phyloP scores from a whole-genome alignment of 805 yeast genomes.

The Hanseniaspora mollemarum region DNA sequence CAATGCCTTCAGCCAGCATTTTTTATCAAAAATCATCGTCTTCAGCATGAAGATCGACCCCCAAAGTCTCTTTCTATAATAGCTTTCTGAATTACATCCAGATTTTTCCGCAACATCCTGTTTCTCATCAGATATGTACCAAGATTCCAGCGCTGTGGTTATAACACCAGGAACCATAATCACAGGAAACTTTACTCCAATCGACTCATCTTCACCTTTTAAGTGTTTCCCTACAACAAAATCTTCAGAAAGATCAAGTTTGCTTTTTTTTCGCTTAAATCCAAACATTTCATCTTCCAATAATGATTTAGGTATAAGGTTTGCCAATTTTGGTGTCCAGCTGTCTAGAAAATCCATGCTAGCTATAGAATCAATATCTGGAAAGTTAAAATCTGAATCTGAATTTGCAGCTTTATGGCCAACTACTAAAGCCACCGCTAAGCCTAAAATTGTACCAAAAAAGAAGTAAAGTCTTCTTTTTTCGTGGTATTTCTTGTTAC shows the following conservation, averaged over 20 bases:
- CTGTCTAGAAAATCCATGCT: conserved; percentile 51
- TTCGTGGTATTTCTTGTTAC: conserved; percentile 23
- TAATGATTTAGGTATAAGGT: conserved; percentile 42
- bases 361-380: conserved; percentile 47
- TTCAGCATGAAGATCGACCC: conserved; percentile 92
- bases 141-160: conserved; percentile 86
- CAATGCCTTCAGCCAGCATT: conserved; percentile 87
- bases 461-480: conserved; percentile 50
- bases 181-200: conserved; percentile 59
- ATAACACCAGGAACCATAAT: conserved; percentile 93
- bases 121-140: conserved; percentile 63
- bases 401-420: conserved; percentile 34
- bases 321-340: conserved; percentile 51
- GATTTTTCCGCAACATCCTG: background rate
- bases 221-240: conserved; percentile 77
- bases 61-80: conserved; percentile 89
- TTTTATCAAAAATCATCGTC: conserved; percentile 81
- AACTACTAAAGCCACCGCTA: conserved; percentile 50
- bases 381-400: conserved; percentile 34
- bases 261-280: conserved; percentile 19
- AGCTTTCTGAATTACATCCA: conserved; percentile 63
- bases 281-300: conserved; percentile 38
- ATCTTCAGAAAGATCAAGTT: conserved; percentile 54
- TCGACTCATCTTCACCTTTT: conserved; percentile 36
- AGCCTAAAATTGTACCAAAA: conserved; percentile 64